Evolutionary conservation across 768 basidiomycete species (phyloP), one percentile per base, ranked within the genome.

Genomic region (Chiua virens): DNA sequence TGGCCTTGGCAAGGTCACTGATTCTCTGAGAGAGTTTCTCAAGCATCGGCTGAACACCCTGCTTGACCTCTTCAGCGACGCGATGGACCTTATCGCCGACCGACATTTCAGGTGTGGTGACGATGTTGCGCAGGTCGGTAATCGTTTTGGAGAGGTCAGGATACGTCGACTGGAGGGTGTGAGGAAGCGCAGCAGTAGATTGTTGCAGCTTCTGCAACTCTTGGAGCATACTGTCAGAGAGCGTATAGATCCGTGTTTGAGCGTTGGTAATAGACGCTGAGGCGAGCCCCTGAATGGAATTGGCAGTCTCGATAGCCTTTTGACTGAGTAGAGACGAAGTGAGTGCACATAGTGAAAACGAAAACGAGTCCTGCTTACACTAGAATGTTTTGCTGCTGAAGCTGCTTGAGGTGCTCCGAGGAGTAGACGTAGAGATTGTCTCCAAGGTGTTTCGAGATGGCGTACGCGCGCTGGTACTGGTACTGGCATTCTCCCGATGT

Each of bases 391-490:
- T 90, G 89, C 17, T 75, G 73, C 59, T 85, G 84, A 37, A 89
- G 69, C 54, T 87, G 80, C 52, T 82, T 86, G 61, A 89, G 67
- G 60, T 89, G 88, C 55, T 89, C 85, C 45, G 78, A 75, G 4
- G 88, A 86, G 63, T 85, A 86, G 25, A 73, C 79, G 53, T 78
- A 79, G 39, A 89, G 60, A 60, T 85, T 80, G 57, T 82, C 82
- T 53, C 75, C 77, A 53, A 89, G 73, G 37, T 80, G 79, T 59
- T 76, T 79, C 28, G 87, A 85, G 45, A 92, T 78, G 34, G 75
- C 74, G 54, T 80, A 74, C 41, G 80, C 87, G 42, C 89, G 87
- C 64, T 89, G 87, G 61, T 89, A 88, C 70, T 92, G 90, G 58
- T 82, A 88, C 65, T 87, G 79, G 40, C 78, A 71, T 56, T 83